phyloP scores from a whole-genome alignment of 116 monocot species.

The Zostera marina region DNA sequence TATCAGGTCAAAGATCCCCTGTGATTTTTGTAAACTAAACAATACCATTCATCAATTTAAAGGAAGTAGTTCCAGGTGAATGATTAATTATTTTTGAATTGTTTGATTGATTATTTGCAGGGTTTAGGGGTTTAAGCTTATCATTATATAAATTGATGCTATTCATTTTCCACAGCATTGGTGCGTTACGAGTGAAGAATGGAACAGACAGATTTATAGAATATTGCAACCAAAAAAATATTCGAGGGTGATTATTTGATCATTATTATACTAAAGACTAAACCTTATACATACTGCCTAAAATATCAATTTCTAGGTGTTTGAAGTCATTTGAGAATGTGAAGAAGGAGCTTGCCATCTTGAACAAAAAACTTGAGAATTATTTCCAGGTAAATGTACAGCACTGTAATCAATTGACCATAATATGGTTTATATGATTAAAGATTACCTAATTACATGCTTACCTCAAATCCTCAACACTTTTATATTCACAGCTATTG shows the following conservation, averaged over 20 bases:
- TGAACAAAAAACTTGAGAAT: slow-evolving; percentile 1
- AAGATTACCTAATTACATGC: too few species aligned
- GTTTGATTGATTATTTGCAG: neutral
- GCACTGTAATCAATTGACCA: too few species aligned
- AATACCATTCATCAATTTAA: slow-evolving; percentile 66
- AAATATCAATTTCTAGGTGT: neutral
- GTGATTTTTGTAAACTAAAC: slow-evolving; percentile 63
- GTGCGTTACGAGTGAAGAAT: slow-evolving; percentile 63
- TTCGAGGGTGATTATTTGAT: slow-evolving; percentile 89
- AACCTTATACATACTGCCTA: neutral
- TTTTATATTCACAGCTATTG: too few species aligned
- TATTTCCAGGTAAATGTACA: slow-evolving; percentile 7
- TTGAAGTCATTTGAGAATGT: neutral
- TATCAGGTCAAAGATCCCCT: slow-evolving; percentile 39
- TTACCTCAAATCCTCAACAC: too few species aligned
- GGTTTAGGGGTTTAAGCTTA: neutral
- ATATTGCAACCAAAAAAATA: slow-evolving; percentile 35
- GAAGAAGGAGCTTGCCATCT: slow-evolving; percentile 1
- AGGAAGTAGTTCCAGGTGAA: slow-evolving; percentile 70
- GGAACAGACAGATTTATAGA: slow-evolving; percentile 52
- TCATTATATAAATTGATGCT: neutral
- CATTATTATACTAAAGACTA: neutral
- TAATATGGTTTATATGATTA: too few species aligned
- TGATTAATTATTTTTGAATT: neutral
- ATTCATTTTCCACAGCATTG: slow-evolving; percentile 51